Base-by-base conservation (phyloP, 768 basidiomycete species). In the Zangia roseola region DNA sequence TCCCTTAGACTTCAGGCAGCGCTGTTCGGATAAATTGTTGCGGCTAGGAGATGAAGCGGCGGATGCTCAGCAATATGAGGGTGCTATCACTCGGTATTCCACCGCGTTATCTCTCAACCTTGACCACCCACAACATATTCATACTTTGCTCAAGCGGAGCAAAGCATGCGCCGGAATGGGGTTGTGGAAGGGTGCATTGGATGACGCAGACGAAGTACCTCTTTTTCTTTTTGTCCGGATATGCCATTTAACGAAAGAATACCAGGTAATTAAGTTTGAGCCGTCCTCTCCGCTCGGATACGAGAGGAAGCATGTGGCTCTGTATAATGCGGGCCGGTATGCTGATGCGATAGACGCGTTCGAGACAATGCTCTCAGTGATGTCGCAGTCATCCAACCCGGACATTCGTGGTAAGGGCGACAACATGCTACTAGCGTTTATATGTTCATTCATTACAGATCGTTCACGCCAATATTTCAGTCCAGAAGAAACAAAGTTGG, bases 141-240 rank as follows among this genome's bases (percentile, higher is more conserved):
- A 21, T 0, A 12, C 45, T 4, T 23, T 25, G 4, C 6, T 45
- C 9, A 31, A 39, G 13, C 34, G 44, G 14, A 54, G 53, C 17
- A 42, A 46, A 20, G 40, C 39, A 3, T 40, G 37, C 10, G 0
- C 37, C 1, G 37, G 10, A 6, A 37, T 9, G 6, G 34, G 38
- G 9, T 23, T 7, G 14, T 53, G 40, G 47, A 35, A 28, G 26
- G 33, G 47, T n/a, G 53, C 53, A 1, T 28, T 55, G 4, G 24
- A 34, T 12, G 55, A 55, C 20, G 53, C 56, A 14, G 40, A 56
- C 3, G 16, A 40, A 36, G 53, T 57, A n/a, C 10, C 19, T 25
- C n/a, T 5, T 33, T 4, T 33, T 5, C n/a, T n/a, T n/a, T n/a
- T n/a, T n/a, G n/a, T n/a, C n/a, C n/a, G n/a, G n/a, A n/a, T n/a